Conservation (phyloP, 1,284 basidiomycete species). For the Cutaneotrichosporon curvatum region DNA sequence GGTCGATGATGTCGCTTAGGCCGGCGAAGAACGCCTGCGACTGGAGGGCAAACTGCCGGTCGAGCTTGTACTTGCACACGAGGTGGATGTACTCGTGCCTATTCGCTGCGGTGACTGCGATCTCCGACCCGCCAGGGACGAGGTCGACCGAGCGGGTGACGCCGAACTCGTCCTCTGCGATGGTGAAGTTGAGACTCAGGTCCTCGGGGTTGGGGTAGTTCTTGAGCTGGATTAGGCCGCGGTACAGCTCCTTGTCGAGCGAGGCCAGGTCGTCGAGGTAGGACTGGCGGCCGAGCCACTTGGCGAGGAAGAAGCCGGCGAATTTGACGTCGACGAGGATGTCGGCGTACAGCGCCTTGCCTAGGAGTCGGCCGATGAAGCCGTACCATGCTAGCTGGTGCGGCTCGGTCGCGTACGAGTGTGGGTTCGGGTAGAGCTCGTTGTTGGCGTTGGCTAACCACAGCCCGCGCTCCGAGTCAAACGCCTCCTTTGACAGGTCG, state of each 20-base stretch:
- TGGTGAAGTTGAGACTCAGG: constrained; percentile 84
- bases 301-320: constrained; percentile 76
- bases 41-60: constrained; percentile 79
- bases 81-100: constrained; percentile 83
- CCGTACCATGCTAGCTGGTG: constrained; percentile 87
- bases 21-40: constrained; percentile 63
- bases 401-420: constrained; percentile 73
- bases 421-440: constrained; percentile 91
- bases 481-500: constrained; percentile 84
- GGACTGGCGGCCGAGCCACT: constrained; percentile 78
- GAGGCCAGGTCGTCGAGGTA: constrained; percentile 85
- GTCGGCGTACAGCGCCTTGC: constrained; percentile 94
- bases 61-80: constrained; percentile 81
- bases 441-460: constrained; percentile 87
- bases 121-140: constrained; percentile 72
- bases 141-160: constrained; percentile 70
- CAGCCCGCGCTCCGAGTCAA: constrained; percentile 86
- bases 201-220: constrained; percentile 86
- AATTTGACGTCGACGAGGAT: constrained; percentile 95
- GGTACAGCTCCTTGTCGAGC: constrained; percentile 86
- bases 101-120: constrained; percentile 84
- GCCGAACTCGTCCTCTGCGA: constrained; percentile 87
- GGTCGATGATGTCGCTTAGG: constrained; percentile 77
- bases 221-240: constrained; percentile 74
- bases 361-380: constrained; percentile 79